Conservation (phyloP, 1,284 basidiomycete genomes). For the Dichomitus squalens region DNA sequence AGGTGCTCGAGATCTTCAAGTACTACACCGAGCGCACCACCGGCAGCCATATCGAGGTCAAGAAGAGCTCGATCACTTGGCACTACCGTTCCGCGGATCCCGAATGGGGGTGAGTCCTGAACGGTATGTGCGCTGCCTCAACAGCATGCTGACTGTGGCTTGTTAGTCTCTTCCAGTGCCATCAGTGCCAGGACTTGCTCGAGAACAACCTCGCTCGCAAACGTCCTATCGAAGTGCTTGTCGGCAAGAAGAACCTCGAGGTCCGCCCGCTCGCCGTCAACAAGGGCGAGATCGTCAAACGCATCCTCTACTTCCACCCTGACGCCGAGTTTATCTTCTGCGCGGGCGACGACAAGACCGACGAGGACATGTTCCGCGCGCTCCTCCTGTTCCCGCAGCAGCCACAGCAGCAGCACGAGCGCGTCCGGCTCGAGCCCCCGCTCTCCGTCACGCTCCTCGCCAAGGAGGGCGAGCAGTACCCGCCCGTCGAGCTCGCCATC, state of each 20-base stretch:
- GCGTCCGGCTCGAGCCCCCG: slow-evolving; percentile 63
- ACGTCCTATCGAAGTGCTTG: slow-evolving; percentile 90
- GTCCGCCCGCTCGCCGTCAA: slow-evolving; percentile 94
- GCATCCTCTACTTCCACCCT: slow-evolving; percentile 89
- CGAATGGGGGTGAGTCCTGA: slow-evolving; percentile 82
- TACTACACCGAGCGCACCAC: slow-evolving; percentile 95
- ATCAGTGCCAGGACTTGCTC: slow-evolving; percentile 94
- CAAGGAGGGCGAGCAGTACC: slow-evolving; percentile 35
- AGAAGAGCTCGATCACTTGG: slow-evolving; percentile 98
- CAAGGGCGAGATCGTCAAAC: slow-evolving; percentile 98
- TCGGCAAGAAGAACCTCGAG: slow-evolving; percentile 98
- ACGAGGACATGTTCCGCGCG: slow-evolving; percentile 97
- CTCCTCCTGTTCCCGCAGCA: slow-evolving; percentile 64
- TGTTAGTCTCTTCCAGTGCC: slow-evolving; percentile 83
- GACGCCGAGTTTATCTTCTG: slow-evolving; percentile 97
- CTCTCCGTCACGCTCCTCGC: slow-evolving; percentile 67
- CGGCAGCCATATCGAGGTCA: slow-evolving; percentile 94
- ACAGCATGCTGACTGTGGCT: not conserved
- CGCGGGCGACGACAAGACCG: slow-evolving; percentile 98
- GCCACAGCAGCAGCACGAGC: slow-evolving; percentile 34
- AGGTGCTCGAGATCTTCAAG: slow-evolving; percentile 93
- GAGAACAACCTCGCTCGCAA: slow-evolving; percentile 91
- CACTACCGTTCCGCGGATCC: slow-evolving; percentile 95
- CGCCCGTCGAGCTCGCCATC: slow-evolving; percentile 67
- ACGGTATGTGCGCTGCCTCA: not conserved